Percentiles rank a stretch among this genome's conserved stretches.
phyloP scores from a whole-genome alignment of 2,329 filamentous ascomycete species.

The Neofusicoccum ribis region DNA sequence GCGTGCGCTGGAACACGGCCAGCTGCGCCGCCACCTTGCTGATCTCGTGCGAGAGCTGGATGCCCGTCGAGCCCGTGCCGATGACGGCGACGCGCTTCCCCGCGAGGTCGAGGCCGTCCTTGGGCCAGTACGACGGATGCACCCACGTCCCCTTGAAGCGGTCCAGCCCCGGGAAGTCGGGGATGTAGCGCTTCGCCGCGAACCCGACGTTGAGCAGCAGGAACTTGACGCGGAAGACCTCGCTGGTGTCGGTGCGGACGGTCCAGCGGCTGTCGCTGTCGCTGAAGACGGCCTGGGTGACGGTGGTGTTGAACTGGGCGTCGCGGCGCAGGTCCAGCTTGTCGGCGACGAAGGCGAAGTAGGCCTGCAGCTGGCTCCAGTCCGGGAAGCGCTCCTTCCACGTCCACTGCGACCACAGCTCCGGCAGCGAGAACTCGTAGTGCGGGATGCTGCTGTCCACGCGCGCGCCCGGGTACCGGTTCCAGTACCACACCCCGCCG shows the following conservation, averaged over 20 bases:
- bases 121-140: slow-evolving; percentile 29
- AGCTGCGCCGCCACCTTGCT: slow-evolving; percentile 27
- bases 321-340: slow-evolving; percentile 36
- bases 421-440: slow-evolving; percentile 34
- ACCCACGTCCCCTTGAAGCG: slow-evolving; percentile 34
- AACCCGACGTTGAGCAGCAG: slow-evolving; percentile 38
- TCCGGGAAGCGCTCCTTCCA: slow-evolving; percentile 40
- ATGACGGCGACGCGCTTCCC: slow-evolving; percentile 27
- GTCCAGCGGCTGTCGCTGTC: slow-evolving; percentile 31
- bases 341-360: slow-evolving; percentile 36
- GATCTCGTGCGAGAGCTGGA: slow-evolving; percentile 31
- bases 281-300: slow-evolving; percentile 36
- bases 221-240: slow-evolving; percentile 23
- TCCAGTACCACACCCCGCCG: slow-evolving; percentile 33
- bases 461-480: slow-evolving; percentile 30
- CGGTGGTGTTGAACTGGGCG: slow-evolving; percentile 45
- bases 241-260: slow-evolving; percentile 29
- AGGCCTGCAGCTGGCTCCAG: slow-evolving; percentile 36
- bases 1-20: slow-evolving; percentile 28
- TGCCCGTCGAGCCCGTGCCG: slow-evolving; percentile 30
- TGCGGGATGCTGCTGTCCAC: slow-evolving; percentile 21
- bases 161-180: slow-evolving; percentile 35
- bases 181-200: slow-evolving; percentile 34
- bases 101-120: slow-evolving; percentile 20
- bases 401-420: slow-evolving; percentile 31